phyloP scores from a whole-genome alignment of 495 filamentous ascomycete genomes.

The Daldinia childiae region DNA sequence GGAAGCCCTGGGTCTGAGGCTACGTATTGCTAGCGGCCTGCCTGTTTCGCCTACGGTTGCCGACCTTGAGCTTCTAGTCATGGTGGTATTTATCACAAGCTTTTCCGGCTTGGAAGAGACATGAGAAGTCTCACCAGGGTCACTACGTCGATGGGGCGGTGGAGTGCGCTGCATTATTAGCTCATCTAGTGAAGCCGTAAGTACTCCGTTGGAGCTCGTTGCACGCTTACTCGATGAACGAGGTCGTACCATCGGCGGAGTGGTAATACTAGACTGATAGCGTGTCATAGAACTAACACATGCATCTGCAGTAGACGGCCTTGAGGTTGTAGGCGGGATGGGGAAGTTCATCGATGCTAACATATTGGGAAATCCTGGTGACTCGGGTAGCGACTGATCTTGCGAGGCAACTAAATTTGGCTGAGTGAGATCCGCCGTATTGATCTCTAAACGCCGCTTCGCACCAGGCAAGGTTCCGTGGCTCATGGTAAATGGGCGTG shows the following conservation, averaged over 20 bases:
- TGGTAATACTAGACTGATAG: background rate
- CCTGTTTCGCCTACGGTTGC: background rate
- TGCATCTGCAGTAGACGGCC: constrained; percentile 30
- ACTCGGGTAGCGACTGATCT: constrained; percentile 28
- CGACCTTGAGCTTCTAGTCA: background rate
- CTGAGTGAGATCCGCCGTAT: constrained; percentile 12
- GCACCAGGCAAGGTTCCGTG: constrained; percentile 1
- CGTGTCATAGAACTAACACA: constrained; percentile 5
- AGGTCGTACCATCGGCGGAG: constrained; percentile 21
- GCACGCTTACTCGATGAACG: constrained; percentile 36
- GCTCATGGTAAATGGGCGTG: background rate
- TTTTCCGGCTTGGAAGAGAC: background rate
- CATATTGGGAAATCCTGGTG: constrained; percentile 44
- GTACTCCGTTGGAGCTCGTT: constrained; percentile 8
- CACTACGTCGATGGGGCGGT: background rate
- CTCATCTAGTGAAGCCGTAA: constrained; percentile 26
- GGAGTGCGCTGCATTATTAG: constrained; percentile 22
- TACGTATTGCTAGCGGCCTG: background rate
- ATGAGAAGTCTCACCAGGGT: background rate
- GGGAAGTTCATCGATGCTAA: constrained; percentile 40
- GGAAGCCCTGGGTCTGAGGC: background rate
- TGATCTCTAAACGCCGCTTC: background rate
- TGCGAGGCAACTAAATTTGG: constrained; percentile 18
- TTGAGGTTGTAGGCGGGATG: constrained; percentile 30
- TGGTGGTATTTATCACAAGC: background rate